Evolutionary conservation across 495 filamentous ascomycete species (phyloP), one percentile per base, ranked within the genome.

Genomic region (Evernia prunastri): DNA sequence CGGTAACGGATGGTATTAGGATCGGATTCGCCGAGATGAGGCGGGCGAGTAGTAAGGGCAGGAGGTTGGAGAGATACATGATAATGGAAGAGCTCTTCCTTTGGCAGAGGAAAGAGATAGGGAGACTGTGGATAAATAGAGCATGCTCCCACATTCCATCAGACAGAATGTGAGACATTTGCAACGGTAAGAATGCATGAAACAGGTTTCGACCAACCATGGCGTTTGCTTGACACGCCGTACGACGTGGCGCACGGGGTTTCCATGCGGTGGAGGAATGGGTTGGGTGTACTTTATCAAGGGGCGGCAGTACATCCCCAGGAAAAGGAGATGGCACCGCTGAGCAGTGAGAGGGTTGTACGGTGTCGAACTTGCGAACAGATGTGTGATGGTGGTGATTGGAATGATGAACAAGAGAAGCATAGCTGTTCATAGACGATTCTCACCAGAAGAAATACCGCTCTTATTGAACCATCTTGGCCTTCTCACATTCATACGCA

Each of bases 401-500:
- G 36, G 13, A 2, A 39, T 39, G 36, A 11, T 8, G 10, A 11
- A 11, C 36, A 39, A 12, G 36, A 39, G 10, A 39, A 11, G 13
- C 10, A 9, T 39, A 39, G 36, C 5, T 8, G 10, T 39, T 9
- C 36, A 10, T 11, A 12, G 2, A 12, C 36, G 10, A 11, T 39
- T 2, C 36, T 11, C 36, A 11, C 6, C 36, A 39, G 7, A 43
- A 43, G 18, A 20, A 43, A 43, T 5, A 2, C 18, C 3, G 2
- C 40, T 20, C 40, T 51, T 7, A 51, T 7, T 15, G 1, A 17
- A 11, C 25, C 59, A 61, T 61, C 39, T 36, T 37, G 1, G 23
- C 29, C 37, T 43, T 67, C 43, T 36, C 39, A 20, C n/a, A 36
- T 45, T 67, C 67, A 58, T 74, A 78, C 8, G 66, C 69, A 1